These are phyloP conservation scores for Vanderwaltozyma yarrowii DNA, from an alignment of 805 yeast genomes.

Conservation along the genomic window DNA sequence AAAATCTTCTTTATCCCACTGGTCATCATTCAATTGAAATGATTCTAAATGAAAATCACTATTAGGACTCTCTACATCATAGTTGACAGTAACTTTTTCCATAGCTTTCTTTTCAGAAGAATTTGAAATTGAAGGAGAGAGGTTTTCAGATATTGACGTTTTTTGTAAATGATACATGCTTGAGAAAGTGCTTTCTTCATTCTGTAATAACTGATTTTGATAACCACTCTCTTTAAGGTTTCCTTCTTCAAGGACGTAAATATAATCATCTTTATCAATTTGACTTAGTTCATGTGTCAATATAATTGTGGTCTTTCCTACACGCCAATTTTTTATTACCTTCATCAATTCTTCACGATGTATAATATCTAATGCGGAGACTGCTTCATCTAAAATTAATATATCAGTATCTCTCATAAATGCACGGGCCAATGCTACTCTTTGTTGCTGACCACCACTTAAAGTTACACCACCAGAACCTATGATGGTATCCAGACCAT, in stretches of 20 bases:
- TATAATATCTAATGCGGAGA: conserved; percentile 64
- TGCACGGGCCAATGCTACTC: conserved; percentile 80
- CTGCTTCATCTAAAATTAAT: conserved; percentile 74
- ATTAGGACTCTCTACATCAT: conserved; percentile 5
- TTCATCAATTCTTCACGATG: conserved; percentile 38
- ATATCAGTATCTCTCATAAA: conserved; percentile 61
- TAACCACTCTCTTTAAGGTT: conserved; percentile 36
- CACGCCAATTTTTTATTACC: conserved; percentile 49
- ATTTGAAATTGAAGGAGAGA: not conserved
- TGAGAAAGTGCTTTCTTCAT: conserved; percentile 6
- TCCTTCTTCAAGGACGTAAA: conserved; percentile 55
- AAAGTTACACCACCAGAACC: conserved; percentile 39
- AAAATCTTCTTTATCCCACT: not conserved
- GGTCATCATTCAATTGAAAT: not conserved
- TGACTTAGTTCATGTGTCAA: conserved; percentile 68
- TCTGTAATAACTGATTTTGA: conserved; percentile 26
- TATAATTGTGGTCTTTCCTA: conserved; percentile 62
- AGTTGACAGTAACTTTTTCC: not conserved
- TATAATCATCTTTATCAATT: conserved; percentile 46
- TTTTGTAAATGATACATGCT: conserved; percentile 6
- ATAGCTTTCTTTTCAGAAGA: conserved; percentile 1
- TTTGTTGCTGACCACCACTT: conserved; percentile 89
- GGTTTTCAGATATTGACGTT: conserved; percentile 1
- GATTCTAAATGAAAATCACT: conserved; percentile 1
- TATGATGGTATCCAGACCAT: conserved; percentile 46